These are phyloP conservation scores for Schizophyllum commune DNA, from an alignment of 1,284 basidiomycete genomes.

Conservation along the genomic window DNA sequence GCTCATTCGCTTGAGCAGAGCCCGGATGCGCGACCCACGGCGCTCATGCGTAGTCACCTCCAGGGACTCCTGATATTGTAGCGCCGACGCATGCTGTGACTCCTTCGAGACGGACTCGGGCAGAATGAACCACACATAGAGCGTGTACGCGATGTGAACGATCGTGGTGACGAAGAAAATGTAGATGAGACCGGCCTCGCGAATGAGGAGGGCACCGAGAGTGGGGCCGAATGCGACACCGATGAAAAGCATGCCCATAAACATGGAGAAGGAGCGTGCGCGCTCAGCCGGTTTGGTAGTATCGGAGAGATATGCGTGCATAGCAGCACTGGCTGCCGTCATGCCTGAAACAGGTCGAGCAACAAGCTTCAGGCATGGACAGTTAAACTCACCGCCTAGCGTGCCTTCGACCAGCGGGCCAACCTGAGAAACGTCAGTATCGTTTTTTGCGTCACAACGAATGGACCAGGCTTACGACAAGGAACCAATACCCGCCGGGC, in stretches of 20 bases:
- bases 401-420: constrained; percentile 70
- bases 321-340: constrained; percentile 38
- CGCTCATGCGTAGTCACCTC: neutral
- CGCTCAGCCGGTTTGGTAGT: constrained; percentile 33
- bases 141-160: constrained; percentile 30
- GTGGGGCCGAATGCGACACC: constrained; percentile 72
- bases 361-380: neutral
- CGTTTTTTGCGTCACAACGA: neutral
- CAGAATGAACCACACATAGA: constrained; percentile 50
- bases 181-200: constrained; percentile 33
- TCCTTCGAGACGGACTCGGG: constrained; percentile 66
- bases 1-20: constrained; percentile 26
- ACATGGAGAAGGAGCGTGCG: constrained; percentile 53
- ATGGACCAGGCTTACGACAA: constrained; percentile 30
- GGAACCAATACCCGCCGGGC: constrained; percentile 79
- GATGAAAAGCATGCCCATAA: constrained; percentile 51
- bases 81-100: constrained; percentile 23
- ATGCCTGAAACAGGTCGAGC: constrained; percentile 30
- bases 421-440: constrained; percentile 16
- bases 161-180: neutral
- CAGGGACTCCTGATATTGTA: constrained; percentile 26
- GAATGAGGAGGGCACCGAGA: constrained; percentile 61
- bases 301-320: constrained; percentile 60
- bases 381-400: constrained; percentile 53
- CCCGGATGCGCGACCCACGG: constrained; percentile 5